Conservation (phyloP, 2,329 filamentous ascomycete genomes). For the Geoglossum cookeanum region DNA sequence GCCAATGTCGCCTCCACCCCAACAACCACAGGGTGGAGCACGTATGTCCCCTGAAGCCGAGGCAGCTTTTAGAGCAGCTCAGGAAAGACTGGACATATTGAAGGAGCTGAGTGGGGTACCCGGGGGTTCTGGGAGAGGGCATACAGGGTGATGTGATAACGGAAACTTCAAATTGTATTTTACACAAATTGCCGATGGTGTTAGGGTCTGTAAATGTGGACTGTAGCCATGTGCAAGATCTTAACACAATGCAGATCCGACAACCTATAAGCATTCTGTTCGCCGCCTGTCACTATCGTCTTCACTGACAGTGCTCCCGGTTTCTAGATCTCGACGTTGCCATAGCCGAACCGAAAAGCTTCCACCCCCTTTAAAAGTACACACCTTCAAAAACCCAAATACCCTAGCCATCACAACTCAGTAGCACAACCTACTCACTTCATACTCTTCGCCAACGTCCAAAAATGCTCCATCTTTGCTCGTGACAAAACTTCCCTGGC, state of each 20-base stretch:
- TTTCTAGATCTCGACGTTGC: too few relatives aligned
- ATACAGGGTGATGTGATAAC: neutral
- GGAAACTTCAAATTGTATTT: neutral
- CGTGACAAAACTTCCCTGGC: constrained; percentile 63
- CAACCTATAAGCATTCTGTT: too few relatives aligned
- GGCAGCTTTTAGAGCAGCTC: constrained; percentile 8
- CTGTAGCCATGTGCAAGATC: too few relatives aligned
- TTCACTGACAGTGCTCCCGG: too few relatives aligned
- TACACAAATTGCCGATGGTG: neutral
- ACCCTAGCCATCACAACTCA: neutral
- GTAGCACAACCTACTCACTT: constrained; percentile 15
- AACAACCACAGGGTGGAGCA: neutral
- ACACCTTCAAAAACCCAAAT: neutral
- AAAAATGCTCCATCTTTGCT: constrained; percentile 88
- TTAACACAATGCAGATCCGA: too few relatives aligned
- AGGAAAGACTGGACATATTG: constrained; percentile 7
- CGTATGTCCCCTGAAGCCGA: constrained; percentile 4
- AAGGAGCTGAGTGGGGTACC: constrained; percentile 2
- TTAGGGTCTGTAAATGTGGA: too few relatives aligned
- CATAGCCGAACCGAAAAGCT: neutral
- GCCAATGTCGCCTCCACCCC: neutral
- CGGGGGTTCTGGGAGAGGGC: neutral
- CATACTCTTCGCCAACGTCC: constrained; percentile 64
- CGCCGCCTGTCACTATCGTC: too few relatives aligned
- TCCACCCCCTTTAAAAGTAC: neutral